Percentiles rank a stretch among this genome's conserved stretches.
phyloP scores from a whole-genome alignment of 2,329 filamentous ascomycete species.

The Claviceps humidiphila region DNA sequence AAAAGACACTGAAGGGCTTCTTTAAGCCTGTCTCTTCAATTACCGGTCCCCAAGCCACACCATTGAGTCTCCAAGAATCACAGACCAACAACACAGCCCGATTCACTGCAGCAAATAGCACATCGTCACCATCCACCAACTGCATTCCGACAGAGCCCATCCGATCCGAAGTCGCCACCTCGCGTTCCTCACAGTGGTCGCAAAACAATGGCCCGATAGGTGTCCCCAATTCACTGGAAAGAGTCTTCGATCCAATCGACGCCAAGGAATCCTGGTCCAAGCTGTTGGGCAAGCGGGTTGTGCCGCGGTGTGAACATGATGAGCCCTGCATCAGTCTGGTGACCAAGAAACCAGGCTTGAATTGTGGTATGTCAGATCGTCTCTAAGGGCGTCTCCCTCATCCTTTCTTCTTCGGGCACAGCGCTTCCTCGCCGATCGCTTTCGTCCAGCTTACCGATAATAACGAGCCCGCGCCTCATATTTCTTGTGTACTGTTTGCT shows the following conservation, averaged over 20 bases:
- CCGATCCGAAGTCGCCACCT: background rate
- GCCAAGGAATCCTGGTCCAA: slow-evolving; percentile 77
- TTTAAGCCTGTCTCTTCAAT: slow-evolving; percentile 43
- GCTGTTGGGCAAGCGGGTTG: slow-evolving; percentile 60
- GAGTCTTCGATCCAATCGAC: slow-evolving; percentile 53
- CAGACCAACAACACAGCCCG: background rate
- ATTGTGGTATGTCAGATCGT: slow-evolving; percentile 45
- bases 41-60: background rate
- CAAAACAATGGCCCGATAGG: background rate
- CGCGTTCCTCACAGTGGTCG: background rate
- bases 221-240: slow-evolving; percentile 16
- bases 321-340: slow-evolving; percentile 74
- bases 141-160: background rate
- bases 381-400: too few relatives aligned
- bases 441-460: background rate
- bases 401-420: too few relatives aligned
- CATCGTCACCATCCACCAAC: background rate
- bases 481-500: background rate
- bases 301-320: slow-evolving; percentile 74
- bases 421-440: background rate
- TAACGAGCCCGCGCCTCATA: background rate
- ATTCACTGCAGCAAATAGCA: background rate
- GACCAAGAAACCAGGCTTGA: slow-evolving; percentile 82
- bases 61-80: background rate
- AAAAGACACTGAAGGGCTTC: slow-evolving; percentile 61